phyloP scores from a whole-genome alignment of 176 grass and related monocot species.

The Lolium perenne region DNA sequence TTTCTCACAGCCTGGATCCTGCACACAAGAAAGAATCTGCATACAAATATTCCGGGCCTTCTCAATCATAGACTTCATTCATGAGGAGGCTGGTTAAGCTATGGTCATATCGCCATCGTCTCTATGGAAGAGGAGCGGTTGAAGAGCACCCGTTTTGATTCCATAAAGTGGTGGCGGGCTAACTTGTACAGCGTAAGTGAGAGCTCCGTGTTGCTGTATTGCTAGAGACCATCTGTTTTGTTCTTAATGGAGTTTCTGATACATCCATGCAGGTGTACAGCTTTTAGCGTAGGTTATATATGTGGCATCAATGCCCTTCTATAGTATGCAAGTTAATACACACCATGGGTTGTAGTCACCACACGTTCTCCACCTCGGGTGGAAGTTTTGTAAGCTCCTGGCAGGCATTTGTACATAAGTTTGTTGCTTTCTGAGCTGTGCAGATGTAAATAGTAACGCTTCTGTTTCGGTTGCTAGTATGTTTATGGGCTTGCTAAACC shows the following conservation, averaged over 20 bases:
- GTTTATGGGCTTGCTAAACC: neutral
- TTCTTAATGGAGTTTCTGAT: constrained; percentile 35
- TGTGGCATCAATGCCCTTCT: constrained; percentile 28
- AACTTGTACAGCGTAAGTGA: constrained; percentile 54
- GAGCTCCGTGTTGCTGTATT: constrained; percentile 3
- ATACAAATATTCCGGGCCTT: constrained; percentile 81
- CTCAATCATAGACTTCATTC: constrained; percentile 52
- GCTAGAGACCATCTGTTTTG: neutral
- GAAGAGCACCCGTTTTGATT: constrained; percentile 6
- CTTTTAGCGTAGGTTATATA: constrained; percentile 46
- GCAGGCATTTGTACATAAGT: constrained; percentile 46
- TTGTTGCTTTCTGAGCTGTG: constrained; percentile 24
- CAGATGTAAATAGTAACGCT: constrained; percentile 34
- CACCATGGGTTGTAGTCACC: constrained; percentile 35
- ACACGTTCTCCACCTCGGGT: neutral
- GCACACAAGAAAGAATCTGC: constrained; percentile 92
- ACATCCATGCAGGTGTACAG: constrained; percentile 46
- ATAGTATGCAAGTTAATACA: constrained; percentile 46
- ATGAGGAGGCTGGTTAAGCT: constrained; percentile 30
- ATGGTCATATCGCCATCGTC: constrained; percentile 16
- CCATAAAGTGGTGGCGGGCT: neutral
- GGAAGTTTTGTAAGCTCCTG: constrained; percentile 48
- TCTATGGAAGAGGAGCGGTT: constrained; percentile 28
- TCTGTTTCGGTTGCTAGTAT: neutral
- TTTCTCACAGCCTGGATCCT: constrained; percentile 87